These are phyloP conservation scores for Xylaria sp. DNA, from an alignment of 2,329 filamentous ascomycete genomes.

Conservation along the genomic window DNA sequence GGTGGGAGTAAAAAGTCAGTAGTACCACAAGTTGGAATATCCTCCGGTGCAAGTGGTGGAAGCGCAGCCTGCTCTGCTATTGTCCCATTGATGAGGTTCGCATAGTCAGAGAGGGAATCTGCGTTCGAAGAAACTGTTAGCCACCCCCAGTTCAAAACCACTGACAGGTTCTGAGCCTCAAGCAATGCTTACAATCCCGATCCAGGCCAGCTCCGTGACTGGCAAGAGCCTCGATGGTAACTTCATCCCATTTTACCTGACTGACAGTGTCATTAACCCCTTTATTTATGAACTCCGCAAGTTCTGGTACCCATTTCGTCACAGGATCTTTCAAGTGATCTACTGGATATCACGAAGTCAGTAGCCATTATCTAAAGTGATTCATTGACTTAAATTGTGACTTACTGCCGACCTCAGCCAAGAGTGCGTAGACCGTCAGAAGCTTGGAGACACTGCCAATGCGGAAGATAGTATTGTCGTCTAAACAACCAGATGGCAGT, in stretches of 20 bases:
- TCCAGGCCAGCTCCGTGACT: constrained; percentile 8
- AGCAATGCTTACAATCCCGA: constrained; percentile 7
- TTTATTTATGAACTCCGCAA: neutral
- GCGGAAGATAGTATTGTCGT: constrained; percentile 15
- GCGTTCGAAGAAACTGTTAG: neutral
- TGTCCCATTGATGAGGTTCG: neutral
- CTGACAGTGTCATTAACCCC: neutral
- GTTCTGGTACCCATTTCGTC: constrained; percentile 13
- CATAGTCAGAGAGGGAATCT: constrained; percentile 7
- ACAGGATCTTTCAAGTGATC: constrained; percentile 4
- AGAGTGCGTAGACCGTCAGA: constrained; percentile 10
- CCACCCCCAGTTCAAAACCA: neutral
- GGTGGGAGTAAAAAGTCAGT: constrained; percentile 1
- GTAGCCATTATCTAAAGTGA: neutral
- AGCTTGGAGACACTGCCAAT: constrained; percentile 16
- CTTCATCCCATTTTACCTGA: constrained; percentile 10
- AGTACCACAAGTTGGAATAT: constrained; percentile 16
- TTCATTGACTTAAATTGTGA: neutral
- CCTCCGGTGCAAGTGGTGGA: neutral
- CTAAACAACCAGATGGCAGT: neutral
- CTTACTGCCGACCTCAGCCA: constrained; percentile 11
- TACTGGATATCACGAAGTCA: neutral
- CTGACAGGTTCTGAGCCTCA: no score
- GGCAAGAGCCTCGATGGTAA: constrained; percentile 6
- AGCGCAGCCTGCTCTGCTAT: constrained; percentile 3